A percentile compares a stretch with the other conserved stretches of the same genome.
These are phyloP conservation scores for Fusarium algeriense DNA, from an alignment of 2,329 filamentous ascomycete genomes.

Conservation along the genomic window DNA sequence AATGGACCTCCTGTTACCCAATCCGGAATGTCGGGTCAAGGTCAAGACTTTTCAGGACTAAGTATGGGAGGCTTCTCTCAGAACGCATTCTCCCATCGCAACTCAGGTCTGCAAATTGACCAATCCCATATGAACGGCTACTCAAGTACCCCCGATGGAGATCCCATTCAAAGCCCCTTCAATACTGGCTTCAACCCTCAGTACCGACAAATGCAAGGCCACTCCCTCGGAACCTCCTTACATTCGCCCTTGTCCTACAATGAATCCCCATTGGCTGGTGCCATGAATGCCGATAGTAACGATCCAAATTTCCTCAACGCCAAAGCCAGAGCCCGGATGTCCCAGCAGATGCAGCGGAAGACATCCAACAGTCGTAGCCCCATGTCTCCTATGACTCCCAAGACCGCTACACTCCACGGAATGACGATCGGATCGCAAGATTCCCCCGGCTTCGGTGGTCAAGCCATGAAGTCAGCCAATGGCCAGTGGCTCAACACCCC, in stretches of 20 bases:
- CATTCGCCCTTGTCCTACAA: conserved; percentile 58
- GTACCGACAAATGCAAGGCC: conserved; percentile 76
- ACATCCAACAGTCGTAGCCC: conserved; percentile 76
- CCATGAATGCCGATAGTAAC: conserved; percentile 62
- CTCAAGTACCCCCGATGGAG: conserved; percentile 91
- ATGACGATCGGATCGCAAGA: conserved; percentile 77
- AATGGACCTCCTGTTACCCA: conserved; percentile 67
- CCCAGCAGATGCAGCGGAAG: conserved; percentile 77
- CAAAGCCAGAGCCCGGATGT: conserved; percentile 70
- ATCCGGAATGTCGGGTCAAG: conserved; percentile 63
- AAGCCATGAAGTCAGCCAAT: conserved; percentile 89
- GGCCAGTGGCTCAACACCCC: conserved; percentile 92
- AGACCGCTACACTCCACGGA: conserved; percentile 80
- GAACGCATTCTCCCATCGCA: conserved; percentile 70
- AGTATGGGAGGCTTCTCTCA: conserved; percentile 68
- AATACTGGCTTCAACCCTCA: conserved; percentile 83
- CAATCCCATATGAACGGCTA: conserved; percentile 81
- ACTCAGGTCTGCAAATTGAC: conserved; percentile 55
- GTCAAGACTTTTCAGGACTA: conserved; percentile 69
- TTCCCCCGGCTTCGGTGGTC: conserved; percentile 77
- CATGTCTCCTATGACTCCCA: conserved; percentile 79
- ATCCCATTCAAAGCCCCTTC: conserved; percentile 92
- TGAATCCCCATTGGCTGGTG: conserved; percentile 57
- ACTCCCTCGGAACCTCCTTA: conserved; percentile 66
- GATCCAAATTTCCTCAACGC: conserved; percentile 71